Conservation (phyloP, 2,329 filamentous ascomycete genomes). For the Ceratocystis diversiconidia region DNA sequence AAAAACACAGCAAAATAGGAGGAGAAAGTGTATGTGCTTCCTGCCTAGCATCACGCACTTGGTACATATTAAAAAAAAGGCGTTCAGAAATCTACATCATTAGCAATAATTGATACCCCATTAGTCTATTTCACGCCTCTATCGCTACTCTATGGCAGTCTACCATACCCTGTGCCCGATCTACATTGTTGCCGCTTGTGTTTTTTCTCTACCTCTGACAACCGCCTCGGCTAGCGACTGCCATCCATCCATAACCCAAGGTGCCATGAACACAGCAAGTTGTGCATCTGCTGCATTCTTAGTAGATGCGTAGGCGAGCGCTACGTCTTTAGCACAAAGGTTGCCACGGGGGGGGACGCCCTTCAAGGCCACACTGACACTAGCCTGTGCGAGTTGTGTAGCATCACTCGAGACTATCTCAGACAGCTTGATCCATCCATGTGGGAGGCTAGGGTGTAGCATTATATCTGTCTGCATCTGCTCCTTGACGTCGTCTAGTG, state of each 20-base stretch:
- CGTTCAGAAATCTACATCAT: neutral
- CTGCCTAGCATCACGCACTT: neutral
- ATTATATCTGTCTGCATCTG: constrained; percentile 67
- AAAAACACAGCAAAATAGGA: neutral
- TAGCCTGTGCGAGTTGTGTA: constrained; percentile 62
- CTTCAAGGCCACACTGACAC: constrained; percentile 46
- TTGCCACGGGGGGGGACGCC: constrained; percentile 58
- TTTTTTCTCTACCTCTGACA: neutral
- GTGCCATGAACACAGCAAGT: constrained; percentile 62
- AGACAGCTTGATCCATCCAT: constrained; percentile 68
- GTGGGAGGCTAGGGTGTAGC: constrained; percentile 62
- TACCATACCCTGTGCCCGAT: neutral
- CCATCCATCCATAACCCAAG: constrained; percentile 61
- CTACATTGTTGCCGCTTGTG: neutral
- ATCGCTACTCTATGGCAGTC: neutral
- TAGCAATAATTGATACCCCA: neutral
- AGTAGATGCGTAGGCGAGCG: constrained; percentile 59
- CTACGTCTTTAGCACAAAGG: constrained; percentile 54
- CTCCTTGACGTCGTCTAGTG: constrained; percentile 38
- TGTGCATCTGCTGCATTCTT: constrained; percentile 60
- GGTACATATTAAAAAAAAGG: no score
- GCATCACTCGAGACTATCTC: constrained; percentile 39
- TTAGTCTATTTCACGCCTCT: neutral
- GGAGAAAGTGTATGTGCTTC: neutral
- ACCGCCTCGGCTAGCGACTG: constrained; percentile 34